Evolutionary conservation across 768 basidiomycete species (phyloP).

Genomic region (Boletus rubropictus): DNA sequence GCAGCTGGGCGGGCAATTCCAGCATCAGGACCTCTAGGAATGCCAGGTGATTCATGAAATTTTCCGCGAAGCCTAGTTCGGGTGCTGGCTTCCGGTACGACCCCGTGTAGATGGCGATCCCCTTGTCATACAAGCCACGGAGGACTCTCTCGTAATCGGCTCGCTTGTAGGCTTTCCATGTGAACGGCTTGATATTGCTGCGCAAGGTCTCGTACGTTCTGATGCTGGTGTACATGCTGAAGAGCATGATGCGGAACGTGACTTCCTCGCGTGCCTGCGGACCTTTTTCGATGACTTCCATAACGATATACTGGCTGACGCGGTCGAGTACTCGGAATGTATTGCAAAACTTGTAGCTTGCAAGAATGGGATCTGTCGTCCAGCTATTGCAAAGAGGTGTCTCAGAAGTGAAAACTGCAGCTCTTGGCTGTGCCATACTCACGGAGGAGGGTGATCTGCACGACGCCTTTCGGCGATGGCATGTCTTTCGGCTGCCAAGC

Average conservation of each 20-base stretch:
- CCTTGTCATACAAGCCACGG: conserved; percentile 31
- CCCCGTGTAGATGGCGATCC: conserved; percentile 54
- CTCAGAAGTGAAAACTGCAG: conserved; percentile 12
- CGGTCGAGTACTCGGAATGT: conserved; percentile 71
- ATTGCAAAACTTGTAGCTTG: conserved; percentile 60
- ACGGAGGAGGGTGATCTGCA: conserved; percentile 47
- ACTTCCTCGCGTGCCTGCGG: conserved; percentile 55
- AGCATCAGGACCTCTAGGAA: conserved; percentile 59
- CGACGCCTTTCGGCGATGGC: conserved; percentile 51
- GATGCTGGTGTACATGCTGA: conserved; percentile 65
- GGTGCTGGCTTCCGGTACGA: conserved; percentile 72
- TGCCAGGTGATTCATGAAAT: conserved; percentile 57
- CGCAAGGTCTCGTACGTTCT: conserved; percentile 65
- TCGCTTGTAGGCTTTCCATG: conserved; percentile 55
- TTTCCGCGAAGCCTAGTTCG: conserved; percentile 41
- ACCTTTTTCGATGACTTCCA: conserved; percentile 65
- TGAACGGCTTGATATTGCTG: conserved; percentile 48
- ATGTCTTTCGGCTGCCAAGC: conserved; percentile 52
- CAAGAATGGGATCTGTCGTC: conserved; percentile 60
- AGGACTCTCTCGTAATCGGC: conserved; percentile 51
- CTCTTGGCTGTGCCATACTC: conserved; percentile 22
- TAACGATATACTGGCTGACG: conserved; percentile 61
- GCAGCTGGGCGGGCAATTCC: conserved; percentile 46
- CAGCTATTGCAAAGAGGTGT: conserved; percentile 42
- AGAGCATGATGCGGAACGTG: conserved; percentile 66